These are phyloP conservation scores for Termitomyces sp. DNA, from an alignment of 768 basidiomycete species.

Conservation along the genomic window DNA sequence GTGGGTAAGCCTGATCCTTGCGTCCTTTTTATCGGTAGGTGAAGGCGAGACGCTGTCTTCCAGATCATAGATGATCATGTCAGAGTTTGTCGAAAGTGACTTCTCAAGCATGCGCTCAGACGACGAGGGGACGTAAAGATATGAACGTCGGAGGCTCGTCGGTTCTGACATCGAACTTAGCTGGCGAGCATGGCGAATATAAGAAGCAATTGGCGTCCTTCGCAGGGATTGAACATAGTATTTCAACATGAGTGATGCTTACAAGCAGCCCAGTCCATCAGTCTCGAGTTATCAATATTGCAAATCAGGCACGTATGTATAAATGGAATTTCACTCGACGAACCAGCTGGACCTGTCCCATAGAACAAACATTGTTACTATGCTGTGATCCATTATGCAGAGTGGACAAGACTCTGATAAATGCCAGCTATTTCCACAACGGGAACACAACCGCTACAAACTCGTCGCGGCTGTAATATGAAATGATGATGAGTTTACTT, in stretches of 20 bases:
- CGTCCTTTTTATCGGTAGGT: constrained; percentile 51
- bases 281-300: too few species aligned
- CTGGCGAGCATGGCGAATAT: background rate
- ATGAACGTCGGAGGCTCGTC: constrained; percentile 40
- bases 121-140: constrained; percentile 78
- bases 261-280: too few species aligned
- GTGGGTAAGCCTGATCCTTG: constrained; percentile 44
- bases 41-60: constrained; percentile 81
- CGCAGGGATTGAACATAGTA: background rate
- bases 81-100: constrained; percentile 55
- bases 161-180: constrained; percentile 4
- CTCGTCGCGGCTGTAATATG: too few species aligned
- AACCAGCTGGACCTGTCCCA: too few species aligned
- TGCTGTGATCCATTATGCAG: too few species aligned
- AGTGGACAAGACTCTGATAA: too few species aligned
- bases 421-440: too few species aligned
- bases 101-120: constrained; percentile 80
- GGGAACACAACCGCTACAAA: too few species aligned
- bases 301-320: background rate
- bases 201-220: background rate
- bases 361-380: too few species aligned
- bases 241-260: background rate
- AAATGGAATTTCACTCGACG: too few species aligned
- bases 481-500: too few species aligned
- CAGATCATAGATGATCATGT: constrained; percentile 81